Evolutionary conservation across 2,329 filamentous ascomycete species (phyloP), one percentile per base, ranked within the genome.

Genomic region (Ceratocystis alfenasii): DNA sequence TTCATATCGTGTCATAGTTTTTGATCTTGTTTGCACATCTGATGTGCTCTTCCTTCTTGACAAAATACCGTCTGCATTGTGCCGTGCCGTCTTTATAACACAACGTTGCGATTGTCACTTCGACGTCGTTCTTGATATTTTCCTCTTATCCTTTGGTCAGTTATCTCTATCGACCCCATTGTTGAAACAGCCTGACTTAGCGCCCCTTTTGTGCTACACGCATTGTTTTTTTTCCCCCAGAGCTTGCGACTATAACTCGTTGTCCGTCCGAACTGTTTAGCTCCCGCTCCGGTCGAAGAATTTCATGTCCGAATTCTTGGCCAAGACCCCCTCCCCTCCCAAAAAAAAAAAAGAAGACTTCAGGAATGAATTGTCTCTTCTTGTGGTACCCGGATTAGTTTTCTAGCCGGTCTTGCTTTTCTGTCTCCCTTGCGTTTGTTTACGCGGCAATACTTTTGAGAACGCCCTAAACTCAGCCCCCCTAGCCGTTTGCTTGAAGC

Each of bases 311-410:
- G 10, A 41, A 41, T 41, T 41, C 36, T 41, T 41, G 36, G 3
- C 12, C 36, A 36, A 36, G 33, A 36, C 10, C 36, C 3, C 36
- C 36, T 5, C 36, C 10, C 36, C 10, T 1, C 12, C 36, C 33
- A n/a, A n/a, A n/a, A 17, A 15, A n/a, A 46, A 46, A 8, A 50
- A 50, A 1, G 3, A 20, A 25, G 3, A 12, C 22, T 8, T 28
- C 22, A 5, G 53, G 53, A 57, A 33, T 33, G 53, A 4, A 28
- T 17, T 15, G 22, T 17, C 53, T 57, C 25, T 57, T 57, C 53
- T 57, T 28, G 28, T 33, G 28, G 28, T 57, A 33, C 53, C 53
- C 53, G 53, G 28, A 57, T 57, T 57, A 33, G 53, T 33, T 57
- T 33, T 57, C 28, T 5, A 57, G 22, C 53, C 33, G 17, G 53